A percentile compares a stretch with the other conserved stretches of the same genome.
Evolutionary conservation across 23 red algal species (phyloP).

Genomic region (Cyanidium caldarium): DNA sequence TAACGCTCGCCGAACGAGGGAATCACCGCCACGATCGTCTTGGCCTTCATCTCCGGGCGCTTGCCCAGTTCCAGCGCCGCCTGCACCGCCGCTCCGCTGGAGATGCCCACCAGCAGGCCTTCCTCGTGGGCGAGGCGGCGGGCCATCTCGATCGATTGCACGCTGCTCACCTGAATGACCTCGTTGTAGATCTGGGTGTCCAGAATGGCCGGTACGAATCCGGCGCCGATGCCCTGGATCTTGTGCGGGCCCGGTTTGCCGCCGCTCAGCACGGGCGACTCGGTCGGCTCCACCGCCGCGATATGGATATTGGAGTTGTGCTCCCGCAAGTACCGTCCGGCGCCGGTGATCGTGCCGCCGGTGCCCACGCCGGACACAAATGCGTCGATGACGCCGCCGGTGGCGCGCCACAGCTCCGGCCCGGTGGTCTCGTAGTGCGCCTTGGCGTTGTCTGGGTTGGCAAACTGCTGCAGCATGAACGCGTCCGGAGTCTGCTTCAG

Average conservation of each 20-base stretch:
- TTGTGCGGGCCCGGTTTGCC: conserved; percentile 86
- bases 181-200: conserved; percentile 86
- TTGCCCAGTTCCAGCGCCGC: conserved; percentile 57
- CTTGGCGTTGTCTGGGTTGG: conserved; percentile 84
- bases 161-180: conserved; percentile 41
- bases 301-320: conserved; percentile 64
- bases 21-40: conserved; percentile 69
- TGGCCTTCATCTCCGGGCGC: conserved; percentile 61
- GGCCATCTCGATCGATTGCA: conserved; percentile 60
- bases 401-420: conserved; percentile 35
- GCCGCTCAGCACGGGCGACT: conserved; percentile 71
- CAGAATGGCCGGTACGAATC: conserved; percentile 71
- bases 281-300: conserved; percentile 71
- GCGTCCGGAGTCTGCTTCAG: conserved; percentile 32
- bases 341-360: conserved; percentile 82
- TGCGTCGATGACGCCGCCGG: conserved; percentile 14
- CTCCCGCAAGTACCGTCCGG: conserved; percentile 64
- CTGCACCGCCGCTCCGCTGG: conserved; percentile 61
- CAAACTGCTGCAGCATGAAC: conserved; percentile 92
- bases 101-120: conserved; percentile 71
- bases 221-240: conserved; percentile 91
- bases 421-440: conserved; percentile 92
- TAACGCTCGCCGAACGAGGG: conserved; percentile 88
- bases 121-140: conserved; percentile 68
- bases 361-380: conserved; percentile 79